Percentiles rank a stretch among this genome's conserved stretches.
Evolutionary conservation across 1,284 basidiomycete genomes (phyloP).

Genomic region (Gomphus bonarii): DNA sequence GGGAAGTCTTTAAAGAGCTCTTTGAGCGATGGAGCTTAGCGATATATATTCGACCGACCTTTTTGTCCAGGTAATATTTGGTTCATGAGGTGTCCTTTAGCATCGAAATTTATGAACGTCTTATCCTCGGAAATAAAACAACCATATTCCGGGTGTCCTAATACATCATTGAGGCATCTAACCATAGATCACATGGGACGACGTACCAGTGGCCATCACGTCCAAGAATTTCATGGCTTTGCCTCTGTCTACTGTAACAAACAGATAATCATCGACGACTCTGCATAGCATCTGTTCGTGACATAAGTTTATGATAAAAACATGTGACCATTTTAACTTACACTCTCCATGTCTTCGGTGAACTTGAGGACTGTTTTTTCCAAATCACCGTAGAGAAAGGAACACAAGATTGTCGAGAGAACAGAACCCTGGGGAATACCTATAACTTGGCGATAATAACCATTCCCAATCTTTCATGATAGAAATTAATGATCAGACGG

Average conservation of each 20-base stretch:
- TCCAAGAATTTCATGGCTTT: conserved; percentile 67
- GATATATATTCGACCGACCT: conserved; percentile 25
- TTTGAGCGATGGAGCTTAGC: background rate
- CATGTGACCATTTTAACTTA: conserved; percentile 28
- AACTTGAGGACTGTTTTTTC: conserved; percentile 60
- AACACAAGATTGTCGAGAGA: conserved; percentile 82
- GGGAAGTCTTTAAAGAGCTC: conserved; percentile 53
- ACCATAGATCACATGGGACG: background rate
- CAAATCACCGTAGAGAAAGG: conserved; percentile 89
- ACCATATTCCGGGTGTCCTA: conserved; percentile 87
- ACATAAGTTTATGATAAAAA: conserved; percentile 1
- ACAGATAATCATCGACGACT: conserved; percentile 91
- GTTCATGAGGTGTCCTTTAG: conserved; percentile 42
- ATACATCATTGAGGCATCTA: background rate
- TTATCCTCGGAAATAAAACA: conserved; percentile 86
- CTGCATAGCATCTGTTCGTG: conserved; percentile 63
- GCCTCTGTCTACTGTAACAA: conserved; percentile 61
- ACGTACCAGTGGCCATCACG: conserved; percentile 66
- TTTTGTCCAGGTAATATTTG: conserved; percentile 36
- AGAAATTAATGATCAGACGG: background rate
- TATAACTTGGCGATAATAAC: conserved; percentile 76
- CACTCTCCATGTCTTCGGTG: conserved; percentile 48
- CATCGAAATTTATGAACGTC: conserved; percentile 80
- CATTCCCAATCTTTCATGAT: conserved; percentile 53
- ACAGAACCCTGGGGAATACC: conserved; percentile 97